phyloP scores from a whole-genome alignment of 1,284 basidiomycete species.

The Apiotrichum montevideense region DNA sequence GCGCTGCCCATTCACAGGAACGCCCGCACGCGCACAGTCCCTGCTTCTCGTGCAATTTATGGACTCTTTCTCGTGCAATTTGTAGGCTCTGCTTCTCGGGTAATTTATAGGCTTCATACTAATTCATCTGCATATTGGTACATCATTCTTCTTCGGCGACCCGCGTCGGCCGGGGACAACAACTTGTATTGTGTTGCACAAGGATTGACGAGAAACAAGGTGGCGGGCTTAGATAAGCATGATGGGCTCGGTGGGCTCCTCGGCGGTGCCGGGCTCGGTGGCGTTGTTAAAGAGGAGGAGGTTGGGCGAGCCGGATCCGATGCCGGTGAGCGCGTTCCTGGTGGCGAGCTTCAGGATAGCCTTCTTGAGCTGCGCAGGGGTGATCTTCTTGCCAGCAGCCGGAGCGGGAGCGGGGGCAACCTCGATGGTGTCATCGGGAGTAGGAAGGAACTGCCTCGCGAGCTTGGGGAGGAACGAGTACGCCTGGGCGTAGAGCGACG shows the following conservation, averaged over 20 bases:
- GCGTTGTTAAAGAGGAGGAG: constrained; percentile 76
- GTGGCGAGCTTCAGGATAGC: constrained; percentile 62
- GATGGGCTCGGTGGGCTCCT: too few species aligned
- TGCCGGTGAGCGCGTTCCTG: constrained; percentile 51
- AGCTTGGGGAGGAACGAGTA: constrained; percentile 32
- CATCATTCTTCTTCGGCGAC: not conserved
- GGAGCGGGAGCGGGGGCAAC: constrained; percentile 25
- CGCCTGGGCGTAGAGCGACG: not conserved
- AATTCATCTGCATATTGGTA: constrained; percentile 4
- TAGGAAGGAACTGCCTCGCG: constrained; percentile 32
- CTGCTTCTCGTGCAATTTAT: too few species aligned
- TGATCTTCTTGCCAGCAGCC: constrained; percentile 43
- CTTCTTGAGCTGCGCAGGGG: constrained; percentile 66
- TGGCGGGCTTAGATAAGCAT: not conserved
- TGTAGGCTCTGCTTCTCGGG: too few species aligned
- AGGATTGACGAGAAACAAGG: not conserved
- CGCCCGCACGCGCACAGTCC: too few species aligned
- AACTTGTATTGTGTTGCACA: not conserved
- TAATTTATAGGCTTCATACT: not conserved
- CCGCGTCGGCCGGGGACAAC: not conserved
- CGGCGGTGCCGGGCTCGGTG: constrained; percentile 42
- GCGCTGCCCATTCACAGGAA: too few species aligned
- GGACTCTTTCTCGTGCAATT: too few species aligned
- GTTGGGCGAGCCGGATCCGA: constrained; percentile 56
- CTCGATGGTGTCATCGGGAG: constrained; percentile 34